These are phyloP conservation scores for Boletus edulis DNA, from an alignment of 768 basidiomycete species.

Conservation along the genomic window DNA sequence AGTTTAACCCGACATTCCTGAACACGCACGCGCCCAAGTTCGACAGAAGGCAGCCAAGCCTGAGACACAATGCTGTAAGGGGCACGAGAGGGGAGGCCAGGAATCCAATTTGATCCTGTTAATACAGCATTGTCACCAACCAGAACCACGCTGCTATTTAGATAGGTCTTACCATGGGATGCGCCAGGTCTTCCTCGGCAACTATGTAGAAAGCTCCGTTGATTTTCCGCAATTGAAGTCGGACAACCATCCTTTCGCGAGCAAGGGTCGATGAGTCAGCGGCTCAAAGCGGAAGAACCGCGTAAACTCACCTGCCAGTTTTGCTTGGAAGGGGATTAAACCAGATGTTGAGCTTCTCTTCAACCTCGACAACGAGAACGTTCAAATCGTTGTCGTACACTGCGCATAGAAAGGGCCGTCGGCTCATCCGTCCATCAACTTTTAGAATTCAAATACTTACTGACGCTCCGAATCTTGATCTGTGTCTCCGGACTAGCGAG, in stretches of 20 bases:
- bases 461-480: slow-evolving; percentile 40
- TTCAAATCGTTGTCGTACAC: slow-evolving; percentile 47
- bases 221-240: slow-evolving; percentile 48
- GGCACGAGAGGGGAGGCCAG: slow-evolving; percentile 22
- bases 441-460: slow-evolving; percentile 32
- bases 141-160: not conserved
- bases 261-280: not conserved
- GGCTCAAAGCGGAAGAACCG: not conserved
- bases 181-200: slow-evolving; percentile 59
- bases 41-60: slow-evolving; percentile 22
- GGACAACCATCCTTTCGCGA: slow-evolving; percentile 42
- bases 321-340: slow-evolving; percentile 52
- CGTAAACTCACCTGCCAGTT: slow-evolving; percentile 42
- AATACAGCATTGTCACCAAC: not conserved
- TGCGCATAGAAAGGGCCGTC: slow-evolving; percentile 18
- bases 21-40: slow-evolving; percentile 24
- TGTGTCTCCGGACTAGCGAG: slow-evolving; percentile 53
- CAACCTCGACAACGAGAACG: slow-evolving; percentile 48
- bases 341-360: slow-evolving; percentile 35
- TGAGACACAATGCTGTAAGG: slow-evolving; percentile 8
- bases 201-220: slow-evolving; percentile 43
- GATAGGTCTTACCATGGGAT: slow-evolving; percentile 41
- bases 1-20: slow-evolving; percentile 18
- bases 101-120: slow-evolving; percentile 22
- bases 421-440: not conserved